Evolutionary conservation across 225 moss, liverwort and hornwort species (phyloP), one percentile per base, ranked within the genome.

Genomic region (Lunularia cruciata): DNA sequence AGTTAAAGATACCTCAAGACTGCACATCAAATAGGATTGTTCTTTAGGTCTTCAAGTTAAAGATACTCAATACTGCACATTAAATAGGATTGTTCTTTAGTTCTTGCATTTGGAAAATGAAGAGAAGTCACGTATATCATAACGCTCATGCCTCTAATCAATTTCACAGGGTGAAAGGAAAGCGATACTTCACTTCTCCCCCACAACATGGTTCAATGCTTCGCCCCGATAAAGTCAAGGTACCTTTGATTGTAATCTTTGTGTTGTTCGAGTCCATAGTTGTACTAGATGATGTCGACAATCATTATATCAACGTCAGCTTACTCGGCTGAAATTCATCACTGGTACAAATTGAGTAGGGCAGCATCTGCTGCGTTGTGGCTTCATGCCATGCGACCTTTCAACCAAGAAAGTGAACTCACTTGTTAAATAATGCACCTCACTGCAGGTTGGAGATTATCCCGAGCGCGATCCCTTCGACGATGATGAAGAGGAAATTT

Each of bases 401-500:
- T 2, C 33, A 23, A 4, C 47, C n/a, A 22, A 34, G 20, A 27
- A 8, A 27, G 46, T 25, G 31, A 26, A 30, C 8, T 32, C 18
- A 47, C 34, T 36, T 37, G 26, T 25, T 1, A 6, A 31, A 30
- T 23, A 3, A 28, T 36, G 40, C 4, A 48, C 48, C 18, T 6
- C 33, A 47, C 6, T 78, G n/a, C 89, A 94, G 90, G 59, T 86
- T 73, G 95, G 92, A 83, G 88, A 96, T 53, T 96, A 80, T 70
- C 92, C 90, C 35, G 95, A 96, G 72, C 88, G 80, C 14, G 95
- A 96, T 76, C 88, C 87, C 20, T 96, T 96, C 70, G 95, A 90
- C 61, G 84, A 84, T 8, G 92, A 90, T 25, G 83, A 84, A 1
- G 71, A 71, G 60, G 67, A 67, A 33, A 67, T 67, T 33, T 67